Percentiles rank a stretch among this genome's conserved stretches.
phyloP scores from a whole-genome alignment of 2,329 filamentous ascomycete species.

The Colletotrichum spinosum region DNA sequence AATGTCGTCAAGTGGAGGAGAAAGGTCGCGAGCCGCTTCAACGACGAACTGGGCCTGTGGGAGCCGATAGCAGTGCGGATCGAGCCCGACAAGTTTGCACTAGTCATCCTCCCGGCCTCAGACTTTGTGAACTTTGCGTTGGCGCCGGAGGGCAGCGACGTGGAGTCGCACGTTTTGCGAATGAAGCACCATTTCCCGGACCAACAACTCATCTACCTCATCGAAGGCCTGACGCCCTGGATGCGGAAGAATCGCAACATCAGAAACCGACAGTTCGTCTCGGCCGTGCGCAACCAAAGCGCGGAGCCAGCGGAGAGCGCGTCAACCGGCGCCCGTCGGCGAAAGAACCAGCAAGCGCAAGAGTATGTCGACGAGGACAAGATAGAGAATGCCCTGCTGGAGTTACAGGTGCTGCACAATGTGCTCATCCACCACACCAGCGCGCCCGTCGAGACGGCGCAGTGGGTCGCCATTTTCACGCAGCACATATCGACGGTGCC shows the following conservation, averaged over 20 bases:
- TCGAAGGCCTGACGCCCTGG: conserved; percentile 76
- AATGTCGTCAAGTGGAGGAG: conserved; percentile 76
- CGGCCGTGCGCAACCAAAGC: conserved; percentile 67
- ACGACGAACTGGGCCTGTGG: conserved; percentile 72
- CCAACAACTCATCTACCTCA: conserved; percentile 73
- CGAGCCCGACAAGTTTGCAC: conserved; percentile 68
- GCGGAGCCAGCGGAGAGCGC: conserved; percentile 40
- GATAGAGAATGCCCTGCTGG: conserved; percentile 77
- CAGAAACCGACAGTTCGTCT: conserved; percentile 75
- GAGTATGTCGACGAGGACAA: conserved; percentile 74
- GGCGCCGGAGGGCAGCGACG: conserved; percentile 56
- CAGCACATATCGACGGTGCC: conserved; percentile 83
- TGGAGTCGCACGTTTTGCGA: conserved; percentile 69
- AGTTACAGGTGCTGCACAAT: conserved; percentile 75
- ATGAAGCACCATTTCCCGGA: conserved; percentile 65
- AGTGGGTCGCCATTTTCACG: conserved; percentile 80
- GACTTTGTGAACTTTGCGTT: conserved; percentile 74
- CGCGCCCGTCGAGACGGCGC: conserved; percentile 71
- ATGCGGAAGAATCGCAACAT: conserved; percentile 75
- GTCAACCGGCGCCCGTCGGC: conserved; percentile 44
- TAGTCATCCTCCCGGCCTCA: conserved; percentile 71
- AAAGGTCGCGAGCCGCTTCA: conserved; percentile 73
- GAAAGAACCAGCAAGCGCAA: conserved; percentile 53
- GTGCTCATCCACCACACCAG: conserved; percentile 78
- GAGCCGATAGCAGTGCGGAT: conserved; percentile 68